phyloP scores from a whole-genome alignment of 352 stramenopile genomes.

The Phytophthora cryptogea region DNA sequence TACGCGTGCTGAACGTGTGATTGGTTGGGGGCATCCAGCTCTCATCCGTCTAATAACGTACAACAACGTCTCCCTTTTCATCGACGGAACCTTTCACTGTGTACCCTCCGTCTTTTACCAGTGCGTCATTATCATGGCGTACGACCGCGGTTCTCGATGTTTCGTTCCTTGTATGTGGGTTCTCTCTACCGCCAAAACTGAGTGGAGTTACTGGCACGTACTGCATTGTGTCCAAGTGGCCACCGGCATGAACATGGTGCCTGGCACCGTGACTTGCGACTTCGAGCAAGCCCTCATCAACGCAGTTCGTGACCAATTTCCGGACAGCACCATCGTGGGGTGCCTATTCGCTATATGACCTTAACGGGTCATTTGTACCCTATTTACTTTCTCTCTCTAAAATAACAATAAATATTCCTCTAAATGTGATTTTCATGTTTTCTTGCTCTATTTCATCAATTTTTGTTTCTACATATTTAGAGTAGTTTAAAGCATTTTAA shows the following conservation, averaged over 20 bases:
- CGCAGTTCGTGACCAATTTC: conserved; percentile 18
- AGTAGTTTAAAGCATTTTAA: too few relatives aligned
- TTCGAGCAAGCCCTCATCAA: conserved; percentile 23
- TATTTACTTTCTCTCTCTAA: too few relatives aligned
- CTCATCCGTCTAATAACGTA: conserved; percentile 24
- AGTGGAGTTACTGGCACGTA: conserved; percentile 20
- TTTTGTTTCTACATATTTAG: too few relatives aligned
- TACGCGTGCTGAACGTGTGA: conserved; percentile 9
- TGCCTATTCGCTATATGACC: too few relatives aligned
- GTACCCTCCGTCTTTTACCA: conserved; percentile 13
- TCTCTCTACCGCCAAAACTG: conserved; percentile 1
- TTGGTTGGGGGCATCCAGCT: conserved; percentile 25
- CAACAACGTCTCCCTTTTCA: conserved; percentile 19
- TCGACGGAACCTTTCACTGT: conserved; percentile 32
- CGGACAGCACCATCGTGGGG: not conserved
- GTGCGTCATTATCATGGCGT: conserved; percentile 27
- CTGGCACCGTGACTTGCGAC: conserved; percentile 9
- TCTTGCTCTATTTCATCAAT: too few relatives aligned
- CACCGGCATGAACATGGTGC: conserved; percentile 9
- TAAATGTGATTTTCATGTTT: conserved; percentile 1
- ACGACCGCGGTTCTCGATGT: conserved; percentile 8
- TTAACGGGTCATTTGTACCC: not conserved
- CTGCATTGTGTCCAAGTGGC: conserved; percentile 8
- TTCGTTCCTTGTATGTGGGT: conserved; percentile 13
- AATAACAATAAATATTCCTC: too few relatives aligned